phyloP scores from a whole-genome alignment of 1,284 basidiomycete genomes.

The Cystobasidium pallidum region DNA sequence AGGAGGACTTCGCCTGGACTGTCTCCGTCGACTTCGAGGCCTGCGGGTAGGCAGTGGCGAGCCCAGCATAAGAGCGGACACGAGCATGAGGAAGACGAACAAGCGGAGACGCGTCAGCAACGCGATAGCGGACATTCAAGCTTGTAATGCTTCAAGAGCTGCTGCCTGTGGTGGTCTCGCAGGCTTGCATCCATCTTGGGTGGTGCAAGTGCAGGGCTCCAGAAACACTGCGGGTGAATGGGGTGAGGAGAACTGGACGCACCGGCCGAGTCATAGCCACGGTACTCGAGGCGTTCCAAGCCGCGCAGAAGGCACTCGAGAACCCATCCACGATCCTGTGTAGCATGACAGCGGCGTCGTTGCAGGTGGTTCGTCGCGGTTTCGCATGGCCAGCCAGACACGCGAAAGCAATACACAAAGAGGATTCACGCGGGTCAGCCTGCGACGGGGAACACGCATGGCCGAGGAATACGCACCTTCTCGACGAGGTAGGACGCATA shows the following conservation, averaged over 20 bases:
- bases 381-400: background rate
- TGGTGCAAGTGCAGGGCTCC: too few species aligned
- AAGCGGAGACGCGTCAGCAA: background rate
- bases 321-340: conserved; percentile 86
- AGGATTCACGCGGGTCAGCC: background rate
- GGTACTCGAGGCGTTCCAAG: conserved; percentile 93
- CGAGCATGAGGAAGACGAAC: background rate
- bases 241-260: too few species aligned
- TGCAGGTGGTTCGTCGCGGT: background rate
- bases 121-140: background rate
- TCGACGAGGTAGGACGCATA: conserved; percentile 93
- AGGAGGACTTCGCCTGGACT: conserved; percentile 70
- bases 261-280: conserved; percentile 90
- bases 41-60: conserved; percentile 56
- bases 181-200: too few species aligned
- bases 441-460: background rate
- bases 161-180: too few species aligned
- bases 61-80: background rate
- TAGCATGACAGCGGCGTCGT: background rate
- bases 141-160: too few species aligned
- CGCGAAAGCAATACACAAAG: background rate
- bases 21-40: conserved; percentile 94
- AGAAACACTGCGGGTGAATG: too few species aligned
- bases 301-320: conserved; percentile 91
- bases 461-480: conserved; percentile 64